phyloP scores from a whole-genome alignment of 2,329 filamentous ascomycete species.

The Helotiales sp. region DNA sequence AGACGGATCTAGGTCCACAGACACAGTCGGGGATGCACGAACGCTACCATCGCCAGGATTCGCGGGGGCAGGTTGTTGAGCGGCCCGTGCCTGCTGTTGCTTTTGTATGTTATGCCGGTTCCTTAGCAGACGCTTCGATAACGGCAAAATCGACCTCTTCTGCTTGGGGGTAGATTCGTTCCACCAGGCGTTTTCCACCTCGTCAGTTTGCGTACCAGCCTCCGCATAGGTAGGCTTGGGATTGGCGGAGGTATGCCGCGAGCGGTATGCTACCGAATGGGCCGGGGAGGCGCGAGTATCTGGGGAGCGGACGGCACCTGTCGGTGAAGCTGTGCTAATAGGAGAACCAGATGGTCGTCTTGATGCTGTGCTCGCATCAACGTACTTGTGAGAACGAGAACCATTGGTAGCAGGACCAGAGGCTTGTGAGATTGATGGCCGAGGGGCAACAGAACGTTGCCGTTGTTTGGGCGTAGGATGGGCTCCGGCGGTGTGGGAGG shows the following conservation, averaged over 20 bases:
- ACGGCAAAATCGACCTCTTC: constrained; percentile 37
- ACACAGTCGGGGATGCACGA: constrained; percentile 28
- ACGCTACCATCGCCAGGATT: constrained; percentile 21
- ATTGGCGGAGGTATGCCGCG: constrained; percentile 34
- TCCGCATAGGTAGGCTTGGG: constrained; percentile 39
- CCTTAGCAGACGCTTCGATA: constrained; percentile 40
- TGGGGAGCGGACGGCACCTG: constrained; percentile 31
- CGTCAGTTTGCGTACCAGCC: constrained; percentile 41
- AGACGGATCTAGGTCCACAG: constrained; percentile 36
- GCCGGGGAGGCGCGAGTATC: constrained; percentile 24
- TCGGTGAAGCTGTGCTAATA: constrained; percentile 39
- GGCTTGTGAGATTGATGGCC: constrained; percentile 35
- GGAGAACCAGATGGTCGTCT: constrained; percentile 41
- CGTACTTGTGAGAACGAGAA: constrained; percentile 35
- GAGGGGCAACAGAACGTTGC: constrained; percentile 40
- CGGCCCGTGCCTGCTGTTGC: constrained; percentile 28
- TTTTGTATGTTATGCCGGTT: constrained; percentile 36
- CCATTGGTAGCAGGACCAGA: constrained; percentile 29
- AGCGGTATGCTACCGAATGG: constrained; percentile 26
- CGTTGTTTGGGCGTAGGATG: constrained; percentile 41
- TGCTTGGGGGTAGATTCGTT: constrained; percentile 28
- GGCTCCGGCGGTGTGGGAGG: constrained; percentile 21
- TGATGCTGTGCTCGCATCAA: constrained; percentile 40
- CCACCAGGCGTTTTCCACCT: constrained; percentile 42
- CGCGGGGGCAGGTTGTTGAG: constrained; percentile 14